Evolutionary conservation across 768 basidiomycete genomes (phyloP).

Genomic region (Gymnopilus dilepis): DNA sequence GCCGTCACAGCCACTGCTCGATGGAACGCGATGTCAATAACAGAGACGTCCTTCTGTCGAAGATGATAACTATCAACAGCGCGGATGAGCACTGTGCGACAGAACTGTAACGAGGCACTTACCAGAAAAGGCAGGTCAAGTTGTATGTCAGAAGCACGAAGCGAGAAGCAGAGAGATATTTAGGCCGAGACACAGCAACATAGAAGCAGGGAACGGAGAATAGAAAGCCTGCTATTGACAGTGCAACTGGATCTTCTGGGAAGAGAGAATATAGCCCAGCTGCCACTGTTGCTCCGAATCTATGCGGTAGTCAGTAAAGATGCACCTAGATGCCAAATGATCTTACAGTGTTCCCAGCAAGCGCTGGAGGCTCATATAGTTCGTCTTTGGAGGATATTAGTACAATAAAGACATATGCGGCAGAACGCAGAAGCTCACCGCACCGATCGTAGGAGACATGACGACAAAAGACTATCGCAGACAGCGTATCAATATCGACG

Average conservation of each 20-base stretch:
- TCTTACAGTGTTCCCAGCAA: conserved; percentile 84
- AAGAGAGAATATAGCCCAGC: conserved; percentile 74
- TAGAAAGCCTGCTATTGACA: conserved; percentile 86
- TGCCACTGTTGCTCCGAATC: conserved; percentile 81
- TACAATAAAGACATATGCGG: background rate
- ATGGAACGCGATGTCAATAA: conserved; percentile 72
- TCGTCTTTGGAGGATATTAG: conserved; percentile 60
- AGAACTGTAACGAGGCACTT: conserved; percentile 27
- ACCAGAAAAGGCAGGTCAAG: conserved; percentile 79
- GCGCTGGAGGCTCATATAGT: conserved; percentile 83
- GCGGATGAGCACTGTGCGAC: background rate
- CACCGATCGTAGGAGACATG: conserved; percentile 89
- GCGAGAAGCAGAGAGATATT: conserved; percentile 74
- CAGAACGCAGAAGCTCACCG: conserved; percentile 46
- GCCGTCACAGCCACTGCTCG: conserved; percentile 81
- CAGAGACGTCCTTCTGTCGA: conserved; percentile 63
- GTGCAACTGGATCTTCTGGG: conserved; percentile 72
- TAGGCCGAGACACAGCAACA: conserved; percentile 79
- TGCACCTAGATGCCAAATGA: background rate
- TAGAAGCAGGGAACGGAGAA: conserved; percentile 96
- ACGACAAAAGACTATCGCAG: conserved; percentile 77
- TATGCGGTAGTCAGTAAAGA: conserved; percentile 31
- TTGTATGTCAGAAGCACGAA: conserved; percentile 91
- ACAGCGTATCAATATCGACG: background rate
- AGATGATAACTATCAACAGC: conserved; percentile 70